Evolutionary conservation across 495 filamentous ascomycete species (phyloP).

Genomic region (Trichoderma gamsii): DNA sequence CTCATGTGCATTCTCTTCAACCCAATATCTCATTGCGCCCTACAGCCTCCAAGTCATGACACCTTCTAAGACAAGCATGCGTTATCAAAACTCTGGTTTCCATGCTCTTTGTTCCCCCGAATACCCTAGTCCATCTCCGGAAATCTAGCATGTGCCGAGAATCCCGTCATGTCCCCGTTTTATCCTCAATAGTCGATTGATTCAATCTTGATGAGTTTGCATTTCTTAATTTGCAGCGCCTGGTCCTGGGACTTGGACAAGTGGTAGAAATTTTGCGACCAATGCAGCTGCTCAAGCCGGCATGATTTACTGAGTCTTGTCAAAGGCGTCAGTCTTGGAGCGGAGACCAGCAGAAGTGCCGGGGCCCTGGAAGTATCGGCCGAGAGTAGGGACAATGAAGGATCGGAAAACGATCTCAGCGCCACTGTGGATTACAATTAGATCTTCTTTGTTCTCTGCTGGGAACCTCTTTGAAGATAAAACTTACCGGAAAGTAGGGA

Average conservation of each 20-base stretch:
- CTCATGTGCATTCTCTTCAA: background rate
- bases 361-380: slow-evolving; percentile 75
- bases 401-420: slow-evolving; percentile 95
- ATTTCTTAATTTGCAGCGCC: background rate
- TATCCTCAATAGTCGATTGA: background rate
- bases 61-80: slow-evolving; percentile 1
- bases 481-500: slow-evolving; percentile 84
- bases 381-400: slow-evolving; percentile 83
- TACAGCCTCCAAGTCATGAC: background rate
- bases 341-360: slow-evolving; percentile 85
- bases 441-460: background rate
- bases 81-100: background rate
- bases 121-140: background rate
- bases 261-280: background rate
- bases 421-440: slow-evolving; percentile 51
- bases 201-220: background rate
- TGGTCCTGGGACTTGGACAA: background rate
- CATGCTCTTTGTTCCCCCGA: background rate
- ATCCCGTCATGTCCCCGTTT: background rate
- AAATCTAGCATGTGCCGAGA: background rate
- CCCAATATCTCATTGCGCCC: slow-evolving; percentile 1
- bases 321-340: slow-evolving; percentile 76
- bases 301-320: slow-evolving; percentile 47
- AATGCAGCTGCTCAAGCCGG: background rate
- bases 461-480: background rate